Evolutionary conservation across 257 asterid genomes (phyloP).

Genomic region (Gentiana dahurica): DNA sequence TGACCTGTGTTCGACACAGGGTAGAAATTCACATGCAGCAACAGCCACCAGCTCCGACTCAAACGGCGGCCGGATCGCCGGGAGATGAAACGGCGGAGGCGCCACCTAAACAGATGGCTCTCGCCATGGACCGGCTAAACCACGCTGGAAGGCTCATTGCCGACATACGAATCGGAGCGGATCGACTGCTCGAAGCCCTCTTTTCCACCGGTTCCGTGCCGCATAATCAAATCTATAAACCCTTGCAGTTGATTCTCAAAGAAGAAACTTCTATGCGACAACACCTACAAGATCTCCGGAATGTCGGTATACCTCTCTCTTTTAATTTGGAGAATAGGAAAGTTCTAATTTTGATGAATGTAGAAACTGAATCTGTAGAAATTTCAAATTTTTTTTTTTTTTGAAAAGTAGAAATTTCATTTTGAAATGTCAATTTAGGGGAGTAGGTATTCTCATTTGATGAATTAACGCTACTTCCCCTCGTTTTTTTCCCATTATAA

Average conservation of each 20-base stretch:
- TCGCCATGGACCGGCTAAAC: slow-evolving; percentile 81
- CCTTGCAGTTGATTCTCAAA: slow-evolving; percentile 46
- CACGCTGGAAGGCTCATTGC: slow-evolving; percentile 91
- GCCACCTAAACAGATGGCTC: slow-evolving; percentile 97
- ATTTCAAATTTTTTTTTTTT: no score
- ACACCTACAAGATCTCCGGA: slow-evolving; percentile 66
- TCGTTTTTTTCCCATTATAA: no score
- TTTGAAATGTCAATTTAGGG: no score
- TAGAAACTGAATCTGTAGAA: not conserved
- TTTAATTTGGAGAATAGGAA: not conserved
- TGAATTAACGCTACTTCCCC: no score
- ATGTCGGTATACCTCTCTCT: slow-evolving; percentile 38
- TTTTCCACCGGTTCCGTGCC: slow-evolving; percentile 55
- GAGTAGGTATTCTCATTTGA: no score
- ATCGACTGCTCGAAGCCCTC: slow-evolving; percentile 77
- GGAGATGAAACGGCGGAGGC: slow-evolving; percentile 37
- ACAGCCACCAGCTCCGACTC: slow-evolving; percentile 25
- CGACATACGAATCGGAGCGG: slow-evolving; percentile 85
- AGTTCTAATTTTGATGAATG: not conserved
- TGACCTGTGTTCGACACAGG: no score
- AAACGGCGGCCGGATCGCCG: slow-evolving; percentile 17
- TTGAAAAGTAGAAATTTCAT: no score
- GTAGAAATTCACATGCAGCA: slow-evolving; percentile 30
- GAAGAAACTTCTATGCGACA: slow-evolving; percentile 73
- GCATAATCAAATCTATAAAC: slow-evolving; percentile 47